Base-by-base conservation (phyloP, 1,284 basidiomycete genomes). In the Cystobasidium sp. region DNA sequence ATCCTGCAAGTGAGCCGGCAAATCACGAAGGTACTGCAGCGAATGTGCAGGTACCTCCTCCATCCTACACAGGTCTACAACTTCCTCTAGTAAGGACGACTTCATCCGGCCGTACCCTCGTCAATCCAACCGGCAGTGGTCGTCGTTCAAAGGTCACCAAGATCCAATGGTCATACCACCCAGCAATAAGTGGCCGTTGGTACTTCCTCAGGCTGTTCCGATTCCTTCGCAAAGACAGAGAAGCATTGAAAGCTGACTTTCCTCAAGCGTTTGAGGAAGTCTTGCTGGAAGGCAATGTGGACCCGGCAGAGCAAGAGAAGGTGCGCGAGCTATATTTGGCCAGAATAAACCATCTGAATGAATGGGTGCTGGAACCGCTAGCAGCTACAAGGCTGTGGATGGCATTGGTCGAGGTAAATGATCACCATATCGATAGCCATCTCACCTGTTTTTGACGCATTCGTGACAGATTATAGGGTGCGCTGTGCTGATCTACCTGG, bases 131-230 rank as follows among this genome's bases (percentile, higher is more conserved):
- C 9, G 49, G 46, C 1, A 71, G 69, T 63, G 58, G 46, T 39
- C 58, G 58, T 41, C 58, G 47, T 3, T 46, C 69, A 22, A 71
- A 64, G 41, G 49, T n/a, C 22, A 14, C 49, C 31, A 74, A 56
- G 37, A 46, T 73, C 55, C 41, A n/a, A 56, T 73, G 70, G 70
- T 62, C 62, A 10, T 73, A 73, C 46, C 70, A 73, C 66, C 70
- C 70, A n/a, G 44, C 62, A 24, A 55, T 22, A 8, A 65, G 55
- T 22, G 52, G 52, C 24, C 24, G 43, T 58, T 43, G 70, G 51
- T 63, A 51, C n/a, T 53, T 63, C 41, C 2, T 22, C 8, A 43
- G 63, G 41, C 63, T 62, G 37, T 73, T 53, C 49, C 61, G 70
- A 14, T 66, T 64, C 43, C 52, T 73, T 8, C 1, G 9, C n/a